A percentile compares a stretch with the other conserved stretches of the same genome.
phyloP scores from a whole-genome alignment of 2,329 filamentous ascomycete species.

The Tolypocladium pustulatum region DNA sequence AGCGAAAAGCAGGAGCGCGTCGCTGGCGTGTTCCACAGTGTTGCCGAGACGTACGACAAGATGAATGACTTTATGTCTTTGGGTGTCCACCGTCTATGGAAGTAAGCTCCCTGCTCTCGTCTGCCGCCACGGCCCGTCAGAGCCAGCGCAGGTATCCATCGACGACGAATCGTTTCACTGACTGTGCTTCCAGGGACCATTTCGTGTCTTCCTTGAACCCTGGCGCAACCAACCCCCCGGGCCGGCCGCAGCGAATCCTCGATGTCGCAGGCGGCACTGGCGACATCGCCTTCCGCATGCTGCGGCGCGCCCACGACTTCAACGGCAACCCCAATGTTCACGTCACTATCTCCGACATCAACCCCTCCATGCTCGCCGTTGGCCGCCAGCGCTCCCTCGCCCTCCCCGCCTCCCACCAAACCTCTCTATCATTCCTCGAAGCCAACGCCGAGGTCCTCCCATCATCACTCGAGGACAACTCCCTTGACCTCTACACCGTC shows the following conservation, averaged over 20 bases:
- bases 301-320: slow-evolving; percentile 81
- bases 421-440: slow-evolving; percentile 64
- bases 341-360: slow-evolving; percentile 93
- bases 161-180: not conserved
- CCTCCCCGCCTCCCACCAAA: slow-evolving; percentile 43
- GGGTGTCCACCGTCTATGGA: slow-evolving; percentile 94
- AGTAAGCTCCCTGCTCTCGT: slow-evolving; percentile 28
- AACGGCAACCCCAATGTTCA: slow-evolving; percentile 61
- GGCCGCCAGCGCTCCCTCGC: slow-evolving; percentile 66
- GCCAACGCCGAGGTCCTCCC: slow-evolving; percentile 78
- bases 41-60: slow-evolving; percentile 86
- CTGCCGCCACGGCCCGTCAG: not conserved
- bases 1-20: slow-evolving; percentile 64
- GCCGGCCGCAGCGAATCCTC: slow-evolving; percentile 60
- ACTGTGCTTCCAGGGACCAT: slow-evolving; percentile 50
- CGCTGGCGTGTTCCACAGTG: slow-evolving; percentile 84
- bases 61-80: slow-evolving; percentile 99
- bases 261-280: slow-evolving; percentile 96
- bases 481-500: slow-evolving; percentile 92
- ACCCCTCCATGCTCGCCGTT: slow-evolving; percentile 85
- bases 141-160: not conserved
- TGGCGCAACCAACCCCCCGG: slow-evolving; percentile 42
- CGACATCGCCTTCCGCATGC: slow-evolving; percentile 94
- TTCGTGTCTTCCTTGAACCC: slow-evolving; percentile 90
- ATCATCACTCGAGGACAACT: slow-evolving; percentile 50